Evolutionary conservation across 2,329 filamentous ascomycete species (phyloP).

Genomic region (Diaporthe sp.): DNA sequence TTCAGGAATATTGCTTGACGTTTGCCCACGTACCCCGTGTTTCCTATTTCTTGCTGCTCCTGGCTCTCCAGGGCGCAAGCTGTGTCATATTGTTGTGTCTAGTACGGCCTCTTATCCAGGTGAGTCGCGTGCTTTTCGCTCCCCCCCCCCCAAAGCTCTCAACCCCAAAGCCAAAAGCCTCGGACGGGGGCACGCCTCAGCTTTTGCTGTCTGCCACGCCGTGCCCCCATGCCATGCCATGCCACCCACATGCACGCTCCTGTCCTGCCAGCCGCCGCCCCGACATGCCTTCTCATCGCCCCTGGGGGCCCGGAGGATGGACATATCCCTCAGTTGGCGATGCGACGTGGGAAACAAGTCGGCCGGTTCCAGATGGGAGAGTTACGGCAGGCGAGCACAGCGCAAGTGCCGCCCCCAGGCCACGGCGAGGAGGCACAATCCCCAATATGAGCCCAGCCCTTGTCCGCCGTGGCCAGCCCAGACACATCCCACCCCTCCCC

Average conservation of each 20-base stretch:
- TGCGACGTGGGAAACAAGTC: background rate
- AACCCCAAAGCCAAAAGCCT: slow-evolving; percentile 26
- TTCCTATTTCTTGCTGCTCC: slow-evolving; percentile 51
- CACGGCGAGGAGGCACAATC: slow-evolving; percentile 19
- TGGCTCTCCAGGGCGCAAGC: slow-evolving; percentile 59
- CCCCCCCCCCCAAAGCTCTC: background rate
- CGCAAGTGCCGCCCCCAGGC: slow-evolving; percentile 13
- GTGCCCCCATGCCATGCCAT: slow-evolving; percentile 9
- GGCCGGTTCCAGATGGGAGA: background rate
- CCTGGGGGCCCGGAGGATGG: background rate
- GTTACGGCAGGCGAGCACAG: background rate
- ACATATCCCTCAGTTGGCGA: background rate
- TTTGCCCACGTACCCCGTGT: slow-evolving; percentile 28
- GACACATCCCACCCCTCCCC: slow-evolving; percentile 21
- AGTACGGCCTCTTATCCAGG: slow-evolving; percentile 48
- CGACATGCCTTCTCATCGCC: background rate
- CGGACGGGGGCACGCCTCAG: slow-evolving; percentile 18
- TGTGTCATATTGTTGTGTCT: slow-evolving; percentile 51
- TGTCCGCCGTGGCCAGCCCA: slow-evolving; percentile 13
- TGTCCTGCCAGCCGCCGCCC: slow-evolving; percentile 13
- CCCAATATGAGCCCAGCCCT: slow-evolving; percentile 15
- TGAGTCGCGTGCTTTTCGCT: slow-evolving; percentile 40
- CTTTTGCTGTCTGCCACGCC: slow-evolving; percentile 12
- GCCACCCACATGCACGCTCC: slow-evolving; percentile 17
- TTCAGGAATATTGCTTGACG: slow-evolving; percentile 34